Conservation (phyloP, 2,329 filamentous ascomycete species). For the Didymellaceae sp. region DNA sequence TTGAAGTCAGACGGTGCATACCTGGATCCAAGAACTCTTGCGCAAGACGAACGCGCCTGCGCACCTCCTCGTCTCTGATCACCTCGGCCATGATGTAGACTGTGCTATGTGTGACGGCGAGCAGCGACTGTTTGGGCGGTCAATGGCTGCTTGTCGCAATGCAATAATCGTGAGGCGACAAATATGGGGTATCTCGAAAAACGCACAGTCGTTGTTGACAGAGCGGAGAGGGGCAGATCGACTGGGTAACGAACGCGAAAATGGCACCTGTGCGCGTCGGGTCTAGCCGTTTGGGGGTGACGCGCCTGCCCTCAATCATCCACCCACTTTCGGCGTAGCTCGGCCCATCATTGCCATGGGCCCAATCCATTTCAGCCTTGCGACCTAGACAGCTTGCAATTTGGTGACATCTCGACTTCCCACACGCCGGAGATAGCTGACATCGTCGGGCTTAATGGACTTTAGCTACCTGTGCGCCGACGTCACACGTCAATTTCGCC, state of each 20-base stretch:
- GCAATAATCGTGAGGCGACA: background rate
- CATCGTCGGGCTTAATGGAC: background rate
- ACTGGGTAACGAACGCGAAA: slow-evolving; percentile 19
- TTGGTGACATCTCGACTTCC: background rate
- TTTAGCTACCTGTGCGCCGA: slow-evolving; percentile 1
- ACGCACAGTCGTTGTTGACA: slow-evolving; percentile 21
- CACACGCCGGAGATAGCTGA: background rate
- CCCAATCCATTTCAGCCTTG: background rate
- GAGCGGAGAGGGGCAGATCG: slow-evolving; percentile 14
- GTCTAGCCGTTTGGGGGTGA: slow-evolving; percentile 6
- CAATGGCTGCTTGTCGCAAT: slow-evolving; percentile 1
- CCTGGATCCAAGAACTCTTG: slow-evolving; percentile 93
- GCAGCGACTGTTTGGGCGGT: background rate
- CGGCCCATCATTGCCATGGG: background rate
- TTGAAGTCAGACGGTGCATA: slow-evolving; percentile 55
- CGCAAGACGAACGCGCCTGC: slow-evolving; percentile 84
- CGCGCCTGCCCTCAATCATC: slow-evolving; percentile 6
- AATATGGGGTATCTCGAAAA: slow-evolving; percentile 17
- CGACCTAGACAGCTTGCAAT: background rate
- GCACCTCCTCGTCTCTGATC: slow-evolving; percentile 81
- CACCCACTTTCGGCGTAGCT: slow-evolving; percentile 10
- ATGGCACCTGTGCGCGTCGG: slow-evolving; percentile 7
- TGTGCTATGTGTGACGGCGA: background rate
- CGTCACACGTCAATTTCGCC: slow-evolving; percentile 1
- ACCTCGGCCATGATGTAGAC: slow-evolving; percentile 37